Evolutionary conservation across 2,329 filamentous ascomycete genomes (phyloP).

Genomic region (Leptographium procerum): DNA sequence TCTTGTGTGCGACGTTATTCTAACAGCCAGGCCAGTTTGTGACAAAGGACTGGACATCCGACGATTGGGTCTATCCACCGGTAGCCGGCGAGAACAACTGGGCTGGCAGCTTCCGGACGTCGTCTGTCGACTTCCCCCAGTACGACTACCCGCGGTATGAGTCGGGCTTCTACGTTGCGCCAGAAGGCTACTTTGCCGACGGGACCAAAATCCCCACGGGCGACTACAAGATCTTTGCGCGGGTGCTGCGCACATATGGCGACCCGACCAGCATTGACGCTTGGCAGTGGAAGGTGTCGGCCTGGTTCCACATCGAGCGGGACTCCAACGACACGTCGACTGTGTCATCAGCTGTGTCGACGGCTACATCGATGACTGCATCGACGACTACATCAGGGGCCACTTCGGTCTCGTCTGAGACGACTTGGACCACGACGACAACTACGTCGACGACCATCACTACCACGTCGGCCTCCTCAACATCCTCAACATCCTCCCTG

Average conservation of each 20-base stretch:
- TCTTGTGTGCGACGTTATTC: not conserved
- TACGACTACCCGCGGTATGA: not conserved
- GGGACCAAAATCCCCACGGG: conserved; percentile 9
- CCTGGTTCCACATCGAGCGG: conserved; percentile 10
- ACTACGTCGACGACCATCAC: not conserved
- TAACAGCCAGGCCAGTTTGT: not conserved
- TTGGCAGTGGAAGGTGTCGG: conserved; percentile 13
- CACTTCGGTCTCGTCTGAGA: not conserved
- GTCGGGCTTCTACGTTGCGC: not conserved
- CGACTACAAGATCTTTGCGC: conserved; percentile 12
- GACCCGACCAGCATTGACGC: conserved; percentile 10
- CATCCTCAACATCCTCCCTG: not conserved
- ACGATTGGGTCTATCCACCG: conserved; percentile 8
- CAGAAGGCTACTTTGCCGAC: conserved; percentile 7
- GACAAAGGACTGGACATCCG: conserved; percentile 1
- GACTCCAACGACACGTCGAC: not conserved
- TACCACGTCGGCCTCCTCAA: not conserved
- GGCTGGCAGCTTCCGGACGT: conserved; percentile 2
- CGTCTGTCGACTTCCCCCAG: conserved; percentile 1
- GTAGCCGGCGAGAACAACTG: conserved; percentile 7
- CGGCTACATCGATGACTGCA: not conserved
- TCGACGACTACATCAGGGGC: no score
- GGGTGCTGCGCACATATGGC: conserved; percentile 13
- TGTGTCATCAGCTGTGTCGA: not conserved
- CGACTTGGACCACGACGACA: not conserved